Conservation (phyloP, 1,284 basidiomycete species). For the Ceratorhiza oryzae-sativae region DNA sequence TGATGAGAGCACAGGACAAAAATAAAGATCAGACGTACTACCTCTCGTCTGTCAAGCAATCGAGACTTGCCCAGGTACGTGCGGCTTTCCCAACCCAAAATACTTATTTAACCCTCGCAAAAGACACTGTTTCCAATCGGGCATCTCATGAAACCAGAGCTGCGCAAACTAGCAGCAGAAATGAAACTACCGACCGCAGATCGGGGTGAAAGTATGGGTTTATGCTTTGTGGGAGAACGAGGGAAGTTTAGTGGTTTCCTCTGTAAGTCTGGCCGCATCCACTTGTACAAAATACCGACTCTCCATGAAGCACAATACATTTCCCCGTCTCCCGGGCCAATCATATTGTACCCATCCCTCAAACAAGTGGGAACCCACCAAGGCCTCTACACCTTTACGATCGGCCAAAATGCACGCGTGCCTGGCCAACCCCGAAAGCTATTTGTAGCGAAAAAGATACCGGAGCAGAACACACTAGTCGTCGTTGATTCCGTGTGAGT, state of each 20-base stretch:
- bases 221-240: constrained; percentile 94
- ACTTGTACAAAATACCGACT: background rate
- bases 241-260: constrained; percentile 77
- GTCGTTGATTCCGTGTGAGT: constrained; percentile 62
- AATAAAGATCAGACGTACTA: constrained; percentile 96
- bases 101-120: background rate
- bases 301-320: constrained; percentile 75
- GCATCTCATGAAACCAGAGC: constrained; percentile 68
- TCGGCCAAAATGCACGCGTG: constrained; percentile 80
- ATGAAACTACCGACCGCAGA: constrained; percentile 78
- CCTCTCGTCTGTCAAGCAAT: constrained; percentile 77
- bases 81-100: background rate
- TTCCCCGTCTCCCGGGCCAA: constrained; percentile 66
- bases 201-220: constrained; percentile 90
- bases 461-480: constrained; percentile 65
- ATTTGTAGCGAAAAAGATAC: constrained; percentile 82
- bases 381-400: constrained; percentile 89
- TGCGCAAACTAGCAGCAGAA: constrained; percentile 77
- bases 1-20: constrained; percentile 69
- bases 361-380: constrained; percentile 65
- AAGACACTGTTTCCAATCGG: constrained; percentile 83
- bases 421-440: constrained; percentile 67
- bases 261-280: constrained; percentile 55
- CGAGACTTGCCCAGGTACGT: constrained; percentile 58
- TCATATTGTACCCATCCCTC: constrained; percentile 66